Evolutionary conservation across 768 basidiomycete species (phyloP).

Genomic region (Daedalea quercina): DNA sequence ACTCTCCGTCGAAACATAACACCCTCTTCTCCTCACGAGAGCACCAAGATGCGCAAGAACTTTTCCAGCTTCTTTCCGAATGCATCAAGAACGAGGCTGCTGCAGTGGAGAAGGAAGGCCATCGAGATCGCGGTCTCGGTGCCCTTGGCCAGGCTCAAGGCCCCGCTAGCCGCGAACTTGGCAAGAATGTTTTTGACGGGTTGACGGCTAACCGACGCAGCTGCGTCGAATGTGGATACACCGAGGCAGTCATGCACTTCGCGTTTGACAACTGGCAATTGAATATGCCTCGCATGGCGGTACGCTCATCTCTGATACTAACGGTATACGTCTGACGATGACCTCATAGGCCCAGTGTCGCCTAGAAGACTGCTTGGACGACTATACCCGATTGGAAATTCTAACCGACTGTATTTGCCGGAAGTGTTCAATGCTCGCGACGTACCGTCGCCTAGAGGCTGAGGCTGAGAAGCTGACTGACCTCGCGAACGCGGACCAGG

Average conservation of each 20-base stretch:
- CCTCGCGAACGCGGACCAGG: slow-evolving; percentile 25
- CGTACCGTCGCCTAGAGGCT: slow-evolving; percentile 52
- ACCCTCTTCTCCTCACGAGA: slow-evolving; percentile 82
- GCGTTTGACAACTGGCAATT: slow-evolving; percentile 83
- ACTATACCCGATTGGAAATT: slow-evolving; percentile 85
- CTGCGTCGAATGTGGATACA: slow-evolving; percentile 87
- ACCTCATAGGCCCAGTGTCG: slow-evolving; percentile 50
- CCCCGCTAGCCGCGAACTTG: slow-evolving; percentile 29
- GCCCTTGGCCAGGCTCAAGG: slow-evolving; percentile 33
- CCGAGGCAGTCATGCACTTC: slow-evolving; percentile 91
- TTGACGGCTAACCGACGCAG: slow-evolving; percentile 85
- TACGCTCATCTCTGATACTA: slow-evolving; percentile 29
- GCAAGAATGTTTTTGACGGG: slow-evolving; percentile 80
- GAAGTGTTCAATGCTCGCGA: slow-evolving; percentile 81
- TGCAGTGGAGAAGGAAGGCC: slow-evolving; percentile 65
- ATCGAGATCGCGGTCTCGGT: slow-evolving; percentile 66
- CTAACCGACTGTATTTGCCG: slow-evolving; percentile 92
- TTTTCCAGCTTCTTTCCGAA: slow-evolving; percentile 92
- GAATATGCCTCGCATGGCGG: slow-evolving; percentile 56
- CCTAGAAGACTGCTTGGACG: slow-evolving; percentile 77
- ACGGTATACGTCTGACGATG: neutral
- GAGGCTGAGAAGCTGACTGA: slow-evolving; percentile 54
- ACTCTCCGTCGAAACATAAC: slow-evolving; percentile 45
- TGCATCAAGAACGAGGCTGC: slow-evolving; percentile 81
- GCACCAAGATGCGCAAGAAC: slow-evolving; percentile 97